Percentiles rank a stretch among this genome's conserved stretches.
Conservation (phyloP, 768 basidiomycete genomes). For the Phaeotremella fagi region DNA sequence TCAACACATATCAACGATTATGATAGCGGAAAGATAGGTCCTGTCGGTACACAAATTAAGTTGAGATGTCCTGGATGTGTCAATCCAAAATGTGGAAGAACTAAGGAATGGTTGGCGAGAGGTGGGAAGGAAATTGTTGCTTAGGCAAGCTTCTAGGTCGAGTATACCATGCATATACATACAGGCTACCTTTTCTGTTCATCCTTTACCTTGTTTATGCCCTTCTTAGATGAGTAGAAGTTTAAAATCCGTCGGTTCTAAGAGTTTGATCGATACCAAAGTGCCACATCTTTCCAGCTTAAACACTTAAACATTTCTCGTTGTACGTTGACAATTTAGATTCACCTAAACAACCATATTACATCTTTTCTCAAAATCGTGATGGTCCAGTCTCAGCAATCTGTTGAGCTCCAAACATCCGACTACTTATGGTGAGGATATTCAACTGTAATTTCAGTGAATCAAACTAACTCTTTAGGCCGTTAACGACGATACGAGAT, state of each 20-base stretch:
- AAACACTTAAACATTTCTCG: neutral
- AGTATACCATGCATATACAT: too few species aligned
- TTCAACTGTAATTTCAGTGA: too few species aligned
- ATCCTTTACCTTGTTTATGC: too few species aligned
- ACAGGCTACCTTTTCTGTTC: too few species aligned
- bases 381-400: conserved; percentile 2
- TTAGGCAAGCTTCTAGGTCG: too few species aligned
- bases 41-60: conserved; percentile 70
- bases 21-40: conserved; percentile 56
- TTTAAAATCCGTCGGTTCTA: too few species aligned
- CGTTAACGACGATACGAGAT: conserved; percentile 32
- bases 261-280: too few species aligned
- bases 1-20: conserved; percentile 69
- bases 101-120: conserved; percentile 83
- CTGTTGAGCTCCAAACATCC: conserved; percentile 9
- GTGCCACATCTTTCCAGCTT: too few species aligned
- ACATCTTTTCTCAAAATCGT: too few species aligned
- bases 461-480: conserved; percentile 10
- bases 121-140: conserved; percentile 54
- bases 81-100: conserved; percentile 76
- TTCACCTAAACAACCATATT: too few species aligned
- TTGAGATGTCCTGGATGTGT: conserved; percentile 92
- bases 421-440: conserved; percentile 32
- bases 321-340: too few species aligned
- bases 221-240: too few species aligned